Evolutionary conservation across 352 stramenopile genomes (phyloP), one percentile per base, ranked within the genome.

Genomic region (Pythium coloratum): DNA sequence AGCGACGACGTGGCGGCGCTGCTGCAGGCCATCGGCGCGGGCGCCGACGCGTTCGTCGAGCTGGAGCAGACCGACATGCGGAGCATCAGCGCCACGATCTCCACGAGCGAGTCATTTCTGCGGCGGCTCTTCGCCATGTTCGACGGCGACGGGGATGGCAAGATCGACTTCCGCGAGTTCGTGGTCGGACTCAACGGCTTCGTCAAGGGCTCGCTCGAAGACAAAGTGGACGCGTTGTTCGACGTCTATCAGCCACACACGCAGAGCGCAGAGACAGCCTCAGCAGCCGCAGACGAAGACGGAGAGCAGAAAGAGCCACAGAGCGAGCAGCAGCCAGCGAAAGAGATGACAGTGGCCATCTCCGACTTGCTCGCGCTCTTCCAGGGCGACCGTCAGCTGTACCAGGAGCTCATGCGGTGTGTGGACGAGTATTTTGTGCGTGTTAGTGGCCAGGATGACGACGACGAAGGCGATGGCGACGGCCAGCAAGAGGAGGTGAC

Each of bases 121-220:
- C 62, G 67, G 7, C 77, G 77, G 2, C 63, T 85, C 38, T 85
- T 82, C 62, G 49, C 66, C 12, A 70, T 71, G 32, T 82, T 85
- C 55, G 77, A 82, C 61, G 53, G 44, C n/a, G 77, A 84, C 32
- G 67, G 75, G 18, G 74, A 84, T 28, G 75, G 77, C 44, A 72
- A 72, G 13, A 82, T 85, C 57, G 75, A 85, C 64, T 78, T 85
- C 54, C 72, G 72, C 38, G 77, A 85, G 68, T 85, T 85, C 54
- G 71, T 85, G 53, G 63, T 85, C 3, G 77, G 77, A 0, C 67
- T 85, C 55, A 80, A 82, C 59, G 64, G 65, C 28, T 78, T 85
- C 56, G 73, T 76, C 20, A 69, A 71, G 18, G 77, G 77, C 28
- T 72, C 72, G 13, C 64, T 75, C 2, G 75, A 82, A 28, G 69